Base-by-base conservation (phyloP, 1,284 basidiomycete species). In the Polyporus tsugae region DNA sequence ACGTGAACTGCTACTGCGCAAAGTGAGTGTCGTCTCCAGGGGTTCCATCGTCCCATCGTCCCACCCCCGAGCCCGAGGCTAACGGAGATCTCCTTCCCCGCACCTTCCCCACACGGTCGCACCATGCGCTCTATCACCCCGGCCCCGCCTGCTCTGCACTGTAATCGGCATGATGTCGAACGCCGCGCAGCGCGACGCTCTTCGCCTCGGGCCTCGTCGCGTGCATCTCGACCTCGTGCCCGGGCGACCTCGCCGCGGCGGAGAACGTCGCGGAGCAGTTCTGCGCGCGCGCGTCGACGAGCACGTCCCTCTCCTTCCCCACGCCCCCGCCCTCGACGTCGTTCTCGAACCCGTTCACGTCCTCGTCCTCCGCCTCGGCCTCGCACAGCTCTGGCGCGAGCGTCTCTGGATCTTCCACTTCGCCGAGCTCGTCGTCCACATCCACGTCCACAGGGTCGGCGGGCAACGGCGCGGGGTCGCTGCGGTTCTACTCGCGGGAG, bases 271-370 rank as follows among this genome's bases (percentile, higher is more conserved):
- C 77, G 22, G 74, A 78, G 65, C 75, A 74, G 53, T 78, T 80
- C 73, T 80, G 79, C 70, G 75, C 75, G 61, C 55, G 73, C 46
- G 76, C 78, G 1, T 71, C 74, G 36, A 66, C 75, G 35, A 80
- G 75, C 72, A 75, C 75, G 6, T 76, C 74, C 36, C 70, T 80
- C n/a, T 75, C 77, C 10, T 80, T 78, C 73, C 72, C 77, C 53
- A 66, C 75, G 1, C 38, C 39, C 19, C 9, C 58, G 58, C 17
- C 53, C 65, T n/a, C 60, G n/a, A 66, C 77, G 5, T 46, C 73
- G 41, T 68, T 71, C 60, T 69, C 74, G 22, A 65, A 66, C 44
- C 70, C 73, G 10, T 71, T 70, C 66, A 55, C 72, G 19, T 70
- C 77, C 11, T 66, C 74, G 10, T 65, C 69, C 22, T 63, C 72